A percentile compares a stretch with the other conserved stretches of the same genome.
Conservation (phyloP, 176 grass and related monocot species). For the Ensete ventricosum region DNA sequence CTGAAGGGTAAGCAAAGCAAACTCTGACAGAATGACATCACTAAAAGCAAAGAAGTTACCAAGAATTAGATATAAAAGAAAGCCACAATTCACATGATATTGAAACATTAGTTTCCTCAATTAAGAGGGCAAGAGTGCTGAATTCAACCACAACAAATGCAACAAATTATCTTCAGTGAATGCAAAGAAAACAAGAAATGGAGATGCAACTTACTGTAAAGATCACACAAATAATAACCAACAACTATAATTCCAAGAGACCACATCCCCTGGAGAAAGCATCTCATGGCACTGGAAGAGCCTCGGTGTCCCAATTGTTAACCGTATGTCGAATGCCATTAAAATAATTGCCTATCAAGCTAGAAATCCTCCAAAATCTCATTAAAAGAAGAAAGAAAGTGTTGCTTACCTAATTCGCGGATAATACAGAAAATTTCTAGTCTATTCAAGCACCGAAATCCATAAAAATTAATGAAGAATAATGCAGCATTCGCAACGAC, state of each 20-base stretch:
- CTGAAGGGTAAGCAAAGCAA: background rate
- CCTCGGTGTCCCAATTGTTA: background rate
- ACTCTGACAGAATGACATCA: background rate
- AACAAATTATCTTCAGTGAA: too few species aligned
- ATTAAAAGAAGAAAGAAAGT: background rate
- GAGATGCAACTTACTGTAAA: too few species aligned
- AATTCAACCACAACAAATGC: too few species aligned
- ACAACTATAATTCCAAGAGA: background rate
- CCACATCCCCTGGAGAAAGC: background rate
- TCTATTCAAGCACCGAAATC: background rate
- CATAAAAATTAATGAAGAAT: background rate
- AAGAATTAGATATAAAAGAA: background rate
- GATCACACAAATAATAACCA: too few species aligned
- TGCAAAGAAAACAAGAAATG: too few species aligned
- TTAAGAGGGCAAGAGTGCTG: too few species aligned
- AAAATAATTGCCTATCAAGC: background rate
- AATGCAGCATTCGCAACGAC: background rate
- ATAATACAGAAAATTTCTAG: background rate
- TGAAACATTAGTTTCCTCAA: too few species aligned
- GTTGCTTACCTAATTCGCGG: background rate
- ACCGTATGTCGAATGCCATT: background rate
- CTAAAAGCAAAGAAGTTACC: background rate
- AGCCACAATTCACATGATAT: too few species aligned
- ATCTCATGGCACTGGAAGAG: background rate
- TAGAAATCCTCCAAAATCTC: background rate